Conservation (phyloP, 768 basidiomycete species). For the Cystofilobasidium macerans region DNA sequence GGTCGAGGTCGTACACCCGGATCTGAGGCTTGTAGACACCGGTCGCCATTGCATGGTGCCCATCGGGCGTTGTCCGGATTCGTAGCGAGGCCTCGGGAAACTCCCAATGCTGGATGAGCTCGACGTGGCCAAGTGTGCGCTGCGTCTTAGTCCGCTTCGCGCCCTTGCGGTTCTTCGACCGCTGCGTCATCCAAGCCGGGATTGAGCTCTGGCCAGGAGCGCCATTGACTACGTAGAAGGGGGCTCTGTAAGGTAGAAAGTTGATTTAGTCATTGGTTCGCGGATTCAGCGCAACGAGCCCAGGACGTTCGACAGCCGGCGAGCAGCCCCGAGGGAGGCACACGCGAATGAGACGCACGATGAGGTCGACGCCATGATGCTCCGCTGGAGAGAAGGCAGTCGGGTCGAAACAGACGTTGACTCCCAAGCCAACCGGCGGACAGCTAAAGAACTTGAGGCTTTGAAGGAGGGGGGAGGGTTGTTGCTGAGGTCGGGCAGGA, state of each 20-base stretch:
- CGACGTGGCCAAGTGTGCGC: constrained; percentile 51
- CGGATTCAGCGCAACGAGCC: too few relatives aligned
- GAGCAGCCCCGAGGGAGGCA: too few relatives aligned
- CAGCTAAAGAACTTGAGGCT: too few relatives aligned
- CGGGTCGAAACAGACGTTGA: too few relatives aligned
- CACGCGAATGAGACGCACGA: constrained; percentile 1
- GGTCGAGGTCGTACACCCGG: constrained; percentile 85
- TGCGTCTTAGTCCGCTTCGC: constrained; percentile 24
- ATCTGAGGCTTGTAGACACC: constrained; percentile 98
- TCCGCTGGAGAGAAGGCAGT: background rate
- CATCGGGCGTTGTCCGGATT: constrained; percentile 81
- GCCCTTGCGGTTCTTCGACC: constrained; percentile 26
- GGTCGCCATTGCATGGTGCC: constrained; percentile 82
- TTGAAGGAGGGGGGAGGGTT: too few relatives aligned
- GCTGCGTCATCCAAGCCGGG: constrained; percentile 25
- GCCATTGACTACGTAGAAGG: constrained; percentile 22
- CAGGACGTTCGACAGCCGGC: too few relatives aligned
- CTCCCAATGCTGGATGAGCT: constrained; percentile 90
- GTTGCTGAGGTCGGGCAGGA: too few relatives aligned
- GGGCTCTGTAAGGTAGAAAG: too few relatives aligned
- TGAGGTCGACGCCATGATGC: constrained; percentile 11
- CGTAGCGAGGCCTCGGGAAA: constrained; percentile 93
- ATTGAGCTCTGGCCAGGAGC: constrained; percentile 25
- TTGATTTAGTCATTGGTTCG: too few relatives aligned
- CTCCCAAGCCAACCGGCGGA: too few relatives aligned